These are phyloP conservation scores for Angophora floribunda DNA, from an alignment of 345 rosid species.

Conservation along the genomic window DNA sequence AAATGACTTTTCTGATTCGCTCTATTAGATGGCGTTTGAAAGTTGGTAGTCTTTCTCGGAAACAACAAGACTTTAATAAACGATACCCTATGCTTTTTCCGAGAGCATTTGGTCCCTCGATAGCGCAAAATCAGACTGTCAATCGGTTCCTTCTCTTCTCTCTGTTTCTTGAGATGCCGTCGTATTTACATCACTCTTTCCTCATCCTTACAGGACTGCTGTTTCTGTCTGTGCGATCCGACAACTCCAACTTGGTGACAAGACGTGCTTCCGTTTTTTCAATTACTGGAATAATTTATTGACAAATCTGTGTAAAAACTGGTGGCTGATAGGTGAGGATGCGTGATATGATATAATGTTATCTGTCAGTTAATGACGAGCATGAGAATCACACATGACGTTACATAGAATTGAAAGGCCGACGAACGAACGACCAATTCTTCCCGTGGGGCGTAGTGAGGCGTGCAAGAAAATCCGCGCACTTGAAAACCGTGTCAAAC, in stretches of 20 bases:
- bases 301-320: not conserved
- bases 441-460: not conserved
- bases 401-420: not conserved
- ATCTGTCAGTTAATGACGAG: not conserved
- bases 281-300: not conserved
- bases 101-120: not conserved
- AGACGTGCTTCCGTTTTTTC: not conserved
- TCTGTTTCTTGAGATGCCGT: not conserved
- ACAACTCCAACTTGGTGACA: not conserved
- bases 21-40: not conserved
- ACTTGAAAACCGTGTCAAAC: not conserved
- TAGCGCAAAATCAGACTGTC: not conserved
- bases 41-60: not conserved
- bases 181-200: not conserved
- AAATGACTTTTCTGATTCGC: not conserved
- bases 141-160: not conserved
- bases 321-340: not conserved
- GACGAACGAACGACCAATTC: not conserved
- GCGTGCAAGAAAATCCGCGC: not conserved
- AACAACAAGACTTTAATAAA: not conserved
- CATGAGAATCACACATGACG: not conserved
- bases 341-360: not conserved
- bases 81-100: not conserved
- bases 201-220: not conserved
- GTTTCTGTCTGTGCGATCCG: not conserved